Percentiles rank a stretch among this genome's conserved stretches.
Conservation (phyloP, 176 grass and related monocot species). For the Ananas comosus region DNA sequence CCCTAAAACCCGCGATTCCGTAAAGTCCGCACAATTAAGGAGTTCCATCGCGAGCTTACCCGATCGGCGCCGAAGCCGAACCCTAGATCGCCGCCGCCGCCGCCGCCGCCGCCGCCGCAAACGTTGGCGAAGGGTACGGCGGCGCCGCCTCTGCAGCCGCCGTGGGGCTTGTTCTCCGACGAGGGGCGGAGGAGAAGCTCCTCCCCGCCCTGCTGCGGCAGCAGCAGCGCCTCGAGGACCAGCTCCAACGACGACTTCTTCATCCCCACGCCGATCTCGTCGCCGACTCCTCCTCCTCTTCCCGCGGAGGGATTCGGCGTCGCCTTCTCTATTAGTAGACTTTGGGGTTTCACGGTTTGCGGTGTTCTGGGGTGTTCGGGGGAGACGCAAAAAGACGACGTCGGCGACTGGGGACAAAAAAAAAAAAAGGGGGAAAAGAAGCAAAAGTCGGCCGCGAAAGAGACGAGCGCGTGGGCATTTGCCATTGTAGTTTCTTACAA, state of each 20-base stretch:
- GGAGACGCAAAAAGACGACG: not conserved
- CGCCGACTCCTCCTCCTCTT: not conserved
- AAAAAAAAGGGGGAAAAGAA: conserved; percentile 11
- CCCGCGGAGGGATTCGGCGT: too few relatives aligned
- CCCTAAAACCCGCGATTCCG: too few relatives aligned
- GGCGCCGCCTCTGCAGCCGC: not conserved
- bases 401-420: not conserved
- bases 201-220: conserved; percentile 2
- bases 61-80: conserved; percentile 21
- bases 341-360: too few relatives aligned
- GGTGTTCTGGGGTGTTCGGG: too few relatives aligned
- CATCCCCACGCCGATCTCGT: conserved; percentile 26
- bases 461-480: not conserved
- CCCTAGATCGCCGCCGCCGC: not conserved
- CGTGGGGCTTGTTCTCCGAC: conserved; percentile 18
- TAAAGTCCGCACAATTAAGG: too few relatives aligned
- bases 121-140: not conserved
- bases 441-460: conserved; percentile 21
- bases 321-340: too few relatives aligned
- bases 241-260: conserved; percentile 70
- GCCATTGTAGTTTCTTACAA: not conserved
- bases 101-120: conserved; percentile 3
- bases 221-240: conserved; percentile 50
- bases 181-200: not conserved
- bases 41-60: not conserved